phyloP scores from a whole-genome alignment of 306 rosid species.

The Carpinus fangiana region DNA sequence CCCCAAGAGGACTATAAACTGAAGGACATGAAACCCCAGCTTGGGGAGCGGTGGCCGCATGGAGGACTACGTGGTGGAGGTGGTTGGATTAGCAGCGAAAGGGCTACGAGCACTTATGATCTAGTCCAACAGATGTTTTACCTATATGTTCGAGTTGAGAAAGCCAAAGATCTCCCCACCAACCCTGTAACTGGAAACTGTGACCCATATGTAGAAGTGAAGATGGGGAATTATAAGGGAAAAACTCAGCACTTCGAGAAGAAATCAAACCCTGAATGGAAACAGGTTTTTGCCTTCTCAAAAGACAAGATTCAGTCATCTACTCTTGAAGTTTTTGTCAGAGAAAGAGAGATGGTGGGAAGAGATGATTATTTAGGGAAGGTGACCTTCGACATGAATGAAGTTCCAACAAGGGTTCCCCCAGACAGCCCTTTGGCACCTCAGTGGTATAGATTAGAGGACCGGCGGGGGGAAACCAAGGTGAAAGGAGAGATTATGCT shows the following conservation, averaged over 20 bases:
- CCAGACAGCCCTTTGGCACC: constrained; percentile 91
- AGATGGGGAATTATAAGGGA: constrained; percentile 78
- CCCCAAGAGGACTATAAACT: constrained; percentile 63
- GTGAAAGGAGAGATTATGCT: constrained; percentile 75
- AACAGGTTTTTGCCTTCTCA: constrained; percentile 75
- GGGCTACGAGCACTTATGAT: constrained; percentile 81
- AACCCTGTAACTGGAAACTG: constrained; percentile 55
- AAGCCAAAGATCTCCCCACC: constrained; percentile 73
- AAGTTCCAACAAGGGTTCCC: constrained; percentile 83
- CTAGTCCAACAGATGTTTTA: constrained; percentile 85
- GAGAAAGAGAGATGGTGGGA: constrained; percentile 58
- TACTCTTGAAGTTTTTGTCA: constrained; percentile 55
- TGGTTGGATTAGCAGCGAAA: constrained; percentile 75
- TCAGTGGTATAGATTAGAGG: constrained; percentile 72
- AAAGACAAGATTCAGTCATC: constrained; percentile 78
- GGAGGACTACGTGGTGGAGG: constrained; percentile 75
- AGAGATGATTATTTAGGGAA: constrained; percentile 71
- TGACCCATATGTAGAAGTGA: constrained; percentile 76
- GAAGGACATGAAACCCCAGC: constrained; percentile 76
- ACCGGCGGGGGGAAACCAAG: constrained; percentile 39
- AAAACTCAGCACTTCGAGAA: constrained; percentile 71
- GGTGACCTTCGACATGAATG: constrained; percentile 75
- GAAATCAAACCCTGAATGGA: constrained; percentile 74
- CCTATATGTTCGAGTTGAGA: constrained; percentile 73
- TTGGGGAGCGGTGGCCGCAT: constrained; percentile 86